Evolutionary conservation across 306 rosid species (phyloP).

Genomic region (Betula pendula): DNA sequence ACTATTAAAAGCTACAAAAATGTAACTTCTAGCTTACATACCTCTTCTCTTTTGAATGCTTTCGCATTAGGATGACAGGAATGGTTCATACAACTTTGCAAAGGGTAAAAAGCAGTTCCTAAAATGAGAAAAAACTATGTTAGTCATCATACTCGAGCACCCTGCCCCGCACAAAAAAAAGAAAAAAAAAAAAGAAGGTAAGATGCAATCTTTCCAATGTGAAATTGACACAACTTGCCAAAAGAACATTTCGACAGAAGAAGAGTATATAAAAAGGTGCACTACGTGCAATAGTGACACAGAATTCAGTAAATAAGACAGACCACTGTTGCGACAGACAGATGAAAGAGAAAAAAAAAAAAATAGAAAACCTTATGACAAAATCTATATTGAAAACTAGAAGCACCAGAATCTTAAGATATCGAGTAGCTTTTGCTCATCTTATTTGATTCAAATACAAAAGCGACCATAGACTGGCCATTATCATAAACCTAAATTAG

Average conservation of each 20-base stretch:
- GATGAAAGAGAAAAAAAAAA: not conserved
- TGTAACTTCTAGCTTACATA: slow-evolving; percentile 29
- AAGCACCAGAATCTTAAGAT: not conserved
- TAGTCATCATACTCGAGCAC: not conserved
- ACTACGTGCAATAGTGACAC: not conserved
- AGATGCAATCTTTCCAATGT: not conserved
- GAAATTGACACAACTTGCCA: not conserved
- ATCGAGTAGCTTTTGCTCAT: slow-evolving; percentile 3
- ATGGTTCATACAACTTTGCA: slow-evolving; percentile 96
- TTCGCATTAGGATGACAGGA: slow-evolving; percentile 90
- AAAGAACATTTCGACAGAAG: not conserved
- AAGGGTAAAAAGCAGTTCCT: slow-evolving; percentile 90
- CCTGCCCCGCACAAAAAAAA: not conserved
- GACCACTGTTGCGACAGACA: not conserved
- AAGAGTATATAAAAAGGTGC: not conserved
- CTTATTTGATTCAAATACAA: not conserved
- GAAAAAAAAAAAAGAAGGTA: not conserved
- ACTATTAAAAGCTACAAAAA: not conserved
- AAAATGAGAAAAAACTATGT: slow-evolving; percentile 20
- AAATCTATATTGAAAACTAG: not conserved
- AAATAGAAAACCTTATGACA: not conserved
- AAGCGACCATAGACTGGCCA: not conserved
- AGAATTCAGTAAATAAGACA: not conserved
- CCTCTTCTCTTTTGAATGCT: slow-evolving; percentile 97
- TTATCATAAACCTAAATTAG: not conserved